A percentile compares a stretch with the other conserved stretches of the same genome.
Evolutionary conservation across 2,329 filamentous ascomycete species (phyloP).

Genomic region (Pyrenochaeta sp.): DNA sequence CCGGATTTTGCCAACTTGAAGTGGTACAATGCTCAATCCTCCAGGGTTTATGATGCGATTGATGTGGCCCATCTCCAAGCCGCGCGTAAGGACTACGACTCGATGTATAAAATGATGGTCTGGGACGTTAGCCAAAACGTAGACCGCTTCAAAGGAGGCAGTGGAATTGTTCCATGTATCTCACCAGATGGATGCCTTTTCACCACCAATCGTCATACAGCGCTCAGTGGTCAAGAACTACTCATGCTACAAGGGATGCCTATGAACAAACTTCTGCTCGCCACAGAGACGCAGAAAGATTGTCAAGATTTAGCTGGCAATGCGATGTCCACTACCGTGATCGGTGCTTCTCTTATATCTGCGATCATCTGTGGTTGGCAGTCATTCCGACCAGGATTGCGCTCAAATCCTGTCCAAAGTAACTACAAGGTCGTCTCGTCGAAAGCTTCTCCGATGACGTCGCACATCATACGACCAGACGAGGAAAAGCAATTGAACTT

Average conservation of each 20-base stretch:
- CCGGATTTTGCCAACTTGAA: conserved; percentile 63
- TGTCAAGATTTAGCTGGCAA: conserved; percentile 78
- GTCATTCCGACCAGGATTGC: conserved; percentile 12
- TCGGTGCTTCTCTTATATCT: conserved; percentile 68
- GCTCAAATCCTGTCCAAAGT: too few relatives aligned
- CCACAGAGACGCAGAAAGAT: conserved; percentile 63
- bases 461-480: neutral
- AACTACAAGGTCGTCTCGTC: neutral
- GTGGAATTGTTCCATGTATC: conserved; percentile 71
- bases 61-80: conserved; percentile 68
- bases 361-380: conserved; percentile 57
- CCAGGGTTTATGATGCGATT: conserved; percentile 70
- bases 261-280: conserved; percentile 67
- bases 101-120: conserved; percentile 60
- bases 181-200: conserved; percentile 71
- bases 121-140: conserved; percentile 78
- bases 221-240: conserved; percentile 68
- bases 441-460: neutral
- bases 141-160: conserved; percentile 62
- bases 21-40: conserved; percentile 61
- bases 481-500: conserved; percentile 15
- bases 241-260: conserved; percentile 74
- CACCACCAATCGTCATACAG: conserved; percentile 66
- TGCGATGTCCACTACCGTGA: conserved; percentile 78
- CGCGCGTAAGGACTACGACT: conserved; percentile 61